Conservation (phyloP, 345 rosid species). For the Lepidium didymum region DNA sequence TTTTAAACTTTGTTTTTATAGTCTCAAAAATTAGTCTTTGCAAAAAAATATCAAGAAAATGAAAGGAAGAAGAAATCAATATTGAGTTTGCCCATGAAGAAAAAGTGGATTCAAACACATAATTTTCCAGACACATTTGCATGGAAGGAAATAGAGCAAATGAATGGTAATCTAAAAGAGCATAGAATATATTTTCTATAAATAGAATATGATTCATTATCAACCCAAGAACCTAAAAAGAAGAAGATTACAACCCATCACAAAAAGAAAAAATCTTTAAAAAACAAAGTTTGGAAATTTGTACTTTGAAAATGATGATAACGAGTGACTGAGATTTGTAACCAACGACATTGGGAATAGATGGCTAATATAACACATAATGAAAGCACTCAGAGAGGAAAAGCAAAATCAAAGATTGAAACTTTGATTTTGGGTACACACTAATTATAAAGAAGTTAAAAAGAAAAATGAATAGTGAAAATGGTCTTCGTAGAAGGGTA, state of each 20-base stretch:
- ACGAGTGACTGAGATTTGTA: constrained; percentile 26
- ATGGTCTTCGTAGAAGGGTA: constrained; percentile 41
- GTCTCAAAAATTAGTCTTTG: neutral
- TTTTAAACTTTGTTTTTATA: neutral
- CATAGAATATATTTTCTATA: constrained; percentile 14
- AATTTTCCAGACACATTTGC: constrained; percentile 8
- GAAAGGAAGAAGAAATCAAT: constrained; percentile 6
- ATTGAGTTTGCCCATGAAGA: neutral
- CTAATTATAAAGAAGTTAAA: constrained; percentile 36
- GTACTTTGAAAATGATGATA: constrained; percentile 24
- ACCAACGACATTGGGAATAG: constrained; percentile 19
- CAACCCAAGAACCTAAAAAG: constrained; percentile 17
- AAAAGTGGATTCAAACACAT: constrained; percentile 23
- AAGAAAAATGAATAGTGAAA: neutral
- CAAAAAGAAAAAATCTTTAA: neutral
- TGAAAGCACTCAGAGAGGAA: constrained; percentile 20
- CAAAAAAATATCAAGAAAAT: neutral
- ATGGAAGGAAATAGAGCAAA: constrained; percentile 4
- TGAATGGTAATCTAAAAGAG: constrained; percentile 17
- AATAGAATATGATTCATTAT: constrained; percentile 22
- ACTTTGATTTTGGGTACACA: constrained; percentile 15
- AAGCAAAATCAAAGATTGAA: constrained; percentile 5
- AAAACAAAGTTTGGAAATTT: constrained; percentile 11
- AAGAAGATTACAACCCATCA: neutral
- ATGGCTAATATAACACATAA: constrained; percentile 24